Percentiles rank a stretch among this genome's conserved stretches.
These are phyloP conservation scores for Tolypocladium ophioglossoides DNA, from an alignment of 2,329 filamentous ascomycete genomes.

Conservation along the genomic window DNA sequence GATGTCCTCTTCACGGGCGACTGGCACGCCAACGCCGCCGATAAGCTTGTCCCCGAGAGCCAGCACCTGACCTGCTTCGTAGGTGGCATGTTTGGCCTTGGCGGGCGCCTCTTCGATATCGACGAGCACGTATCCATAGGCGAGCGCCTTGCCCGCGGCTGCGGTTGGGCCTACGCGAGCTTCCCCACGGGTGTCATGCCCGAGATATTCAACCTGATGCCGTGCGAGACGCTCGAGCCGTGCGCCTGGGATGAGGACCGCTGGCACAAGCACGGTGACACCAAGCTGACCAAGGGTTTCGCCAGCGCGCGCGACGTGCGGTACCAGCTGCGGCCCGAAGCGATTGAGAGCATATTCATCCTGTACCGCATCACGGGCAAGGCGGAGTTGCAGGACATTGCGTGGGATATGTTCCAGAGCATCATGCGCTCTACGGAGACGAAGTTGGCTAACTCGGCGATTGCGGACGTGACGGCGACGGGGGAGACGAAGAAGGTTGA, in stretches of 20 bases:
- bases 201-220: conserved; percentile 37
- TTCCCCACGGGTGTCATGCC: conserved; percentile 50
- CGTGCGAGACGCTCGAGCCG: conserved; percentile 27
- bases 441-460: conserved; percentile 35
- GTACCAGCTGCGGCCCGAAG: conserved; percentile 49
- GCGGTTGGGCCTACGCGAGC: conserved; percentile 45
- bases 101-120: conserved; percentile 45
- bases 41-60: conserved; percentile 16
- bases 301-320: conserved; percentile 40
- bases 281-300: conserved; percentile 44
- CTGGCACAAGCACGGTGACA: conserved; percentile 14
- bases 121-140: conserved; percentile 37
- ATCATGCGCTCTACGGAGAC: conserved; percentile 35
- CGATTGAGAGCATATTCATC: conserved; percentile 71
- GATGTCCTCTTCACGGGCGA: conserved; percentile 44
- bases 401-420: conserved; percentile 41
- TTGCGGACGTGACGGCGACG: conserved; percentile 28
- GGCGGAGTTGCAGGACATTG: conserved; percentile 34
- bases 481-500: conserved; percentile 33
- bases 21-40: conserved; percentile 14
- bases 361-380: conserved; percentile 52
- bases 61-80: conserved; percentile 46
- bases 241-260: conserved; percentile 21
- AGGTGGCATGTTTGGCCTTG: conserved; percentile 59
- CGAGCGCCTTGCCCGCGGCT: conserved; percentile 40